Evolutionary conservation across 768 basidiomycete genomes (phyloP).

Genomic region (Podaxis carcinomalis): DNA sequence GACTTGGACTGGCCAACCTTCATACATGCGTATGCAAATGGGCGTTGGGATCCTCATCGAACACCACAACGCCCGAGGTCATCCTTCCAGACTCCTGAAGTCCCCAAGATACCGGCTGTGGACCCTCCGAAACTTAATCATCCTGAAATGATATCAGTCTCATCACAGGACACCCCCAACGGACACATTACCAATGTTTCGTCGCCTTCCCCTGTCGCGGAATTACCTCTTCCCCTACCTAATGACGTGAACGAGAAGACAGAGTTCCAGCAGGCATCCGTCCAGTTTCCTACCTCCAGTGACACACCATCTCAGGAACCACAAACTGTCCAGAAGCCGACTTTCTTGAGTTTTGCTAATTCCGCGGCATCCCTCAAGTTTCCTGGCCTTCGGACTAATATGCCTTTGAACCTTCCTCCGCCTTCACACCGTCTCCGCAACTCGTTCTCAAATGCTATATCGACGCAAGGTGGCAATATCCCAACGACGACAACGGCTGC

Average conservation of each 20-base stretch:
- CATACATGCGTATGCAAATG: slow-evolving; percentile 69
- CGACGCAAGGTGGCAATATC: slow-evolving; percentile 14
- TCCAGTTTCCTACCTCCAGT: neutral
- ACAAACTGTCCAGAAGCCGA: neutral
- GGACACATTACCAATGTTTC: neutral
- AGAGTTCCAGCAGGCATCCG: neutral
- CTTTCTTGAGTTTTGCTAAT: neutral
- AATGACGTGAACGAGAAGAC: neutral
- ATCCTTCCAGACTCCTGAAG: slow-evolving; percentile 10
- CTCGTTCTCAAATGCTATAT: slow-evolving; percentile 23
- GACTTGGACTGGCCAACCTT: slow-evolving; percentile 71
- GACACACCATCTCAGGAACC: neutral
- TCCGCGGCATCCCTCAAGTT: slow-evolving; percentile 17
- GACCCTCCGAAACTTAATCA: slow-evolving; percentile 18
- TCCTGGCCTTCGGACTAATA: slow-evolving; percentile 15
- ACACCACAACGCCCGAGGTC: slow-evolving; percentile 56
- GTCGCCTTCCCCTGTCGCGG: neutral
- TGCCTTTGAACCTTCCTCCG: slow-evolving; percentile 20
- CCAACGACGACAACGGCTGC: slow-evolving; percentile 18
- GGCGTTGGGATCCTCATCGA: slow-evolving; percentile 76
- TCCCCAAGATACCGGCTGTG: neutral
- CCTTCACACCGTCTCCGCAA: slow-evolving; percentile 30
- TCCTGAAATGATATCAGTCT: slow-evolving; percentile 8
- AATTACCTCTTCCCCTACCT: neutral
- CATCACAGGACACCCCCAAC: neutral